Evolutionary conservation across 169 alveolate species (phyloP).

Genomic region (Neospora caninum): DNA sequence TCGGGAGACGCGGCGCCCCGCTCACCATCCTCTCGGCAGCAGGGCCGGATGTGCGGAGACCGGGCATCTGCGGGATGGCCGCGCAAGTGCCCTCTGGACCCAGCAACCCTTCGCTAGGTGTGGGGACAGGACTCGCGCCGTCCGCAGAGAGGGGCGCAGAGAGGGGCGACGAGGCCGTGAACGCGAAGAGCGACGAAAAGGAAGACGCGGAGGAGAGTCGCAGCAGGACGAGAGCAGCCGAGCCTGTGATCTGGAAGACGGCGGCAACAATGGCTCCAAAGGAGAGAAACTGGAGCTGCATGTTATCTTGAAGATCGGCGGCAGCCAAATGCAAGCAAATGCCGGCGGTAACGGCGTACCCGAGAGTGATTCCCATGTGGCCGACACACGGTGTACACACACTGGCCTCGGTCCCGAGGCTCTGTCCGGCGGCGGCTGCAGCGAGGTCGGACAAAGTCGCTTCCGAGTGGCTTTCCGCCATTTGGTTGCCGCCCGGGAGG

Average conservation of each 20-base stretch:
- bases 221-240: conserved; percentile 43
- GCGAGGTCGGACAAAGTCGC: background rate
- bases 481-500: background rate
- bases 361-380: conserved; percentile 51
- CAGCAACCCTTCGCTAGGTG: too few species aligned
- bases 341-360: conserved; percentile 51
- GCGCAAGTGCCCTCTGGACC: background rate
- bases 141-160: background rate
- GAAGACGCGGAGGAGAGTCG: background rate
- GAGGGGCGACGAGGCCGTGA: background rate
- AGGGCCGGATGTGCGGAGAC: too few species aligned
- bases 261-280: conserved; percentile 63
- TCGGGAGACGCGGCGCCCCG: background rate
- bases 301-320: conserved; percentile 53
- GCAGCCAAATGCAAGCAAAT: conserved; percentile 56
- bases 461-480: background rate
- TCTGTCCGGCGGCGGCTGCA: background rate
- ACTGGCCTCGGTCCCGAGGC: background rate
- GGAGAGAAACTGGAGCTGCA: conserved; percentile 51
- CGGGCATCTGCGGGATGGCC: too few species aligned
- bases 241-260: conserved; percentile 22
- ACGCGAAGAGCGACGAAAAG: background rate
- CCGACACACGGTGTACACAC: conserved; percentile 44
- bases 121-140: background rate
- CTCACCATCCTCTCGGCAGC: background rate